These are phyloP conservation scores for Crucibulum laeve DNA, from an alignment of 768 basidiomycete genomes.

Conservation along the genomic window DNA sequence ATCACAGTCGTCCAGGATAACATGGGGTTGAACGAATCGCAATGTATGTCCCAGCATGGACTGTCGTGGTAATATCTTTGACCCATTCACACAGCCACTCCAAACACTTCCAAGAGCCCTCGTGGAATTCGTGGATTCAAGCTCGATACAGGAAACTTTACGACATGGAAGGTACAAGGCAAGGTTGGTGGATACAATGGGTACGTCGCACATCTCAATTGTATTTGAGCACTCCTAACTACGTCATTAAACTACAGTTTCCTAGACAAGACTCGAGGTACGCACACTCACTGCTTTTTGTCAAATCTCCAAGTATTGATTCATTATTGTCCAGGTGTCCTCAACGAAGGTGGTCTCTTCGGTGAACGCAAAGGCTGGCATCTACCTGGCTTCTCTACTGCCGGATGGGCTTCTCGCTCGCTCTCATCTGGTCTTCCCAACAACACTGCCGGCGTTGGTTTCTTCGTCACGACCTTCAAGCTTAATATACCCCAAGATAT, in stretches of 20 bases:
- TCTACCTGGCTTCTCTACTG: slow-evolving; percentile 64
- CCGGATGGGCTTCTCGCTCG: slow-evolving; percentile 53
- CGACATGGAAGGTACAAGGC: slow-evolving; percentile 69
- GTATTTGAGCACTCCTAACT: background rate
- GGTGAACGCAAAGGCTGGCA: slow-evolving; percentile 76
- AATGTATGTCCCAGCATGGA: background rate
- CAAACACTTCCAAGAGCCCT: slow-evolving; percentile 63
- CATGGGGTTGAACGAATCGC: slow-evolving; percentile 65
- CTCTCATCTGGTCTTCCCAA: slow-evolving; percentile 56
- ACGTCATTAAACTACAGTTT: slow-evolving; percentile 38
- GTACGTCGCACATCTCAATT: slow-evolving; percentile 28
- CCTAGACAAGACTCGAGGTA: slow-evolving; percentile 61
- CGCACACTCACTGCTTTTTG: slow-evolving; percentile 1
- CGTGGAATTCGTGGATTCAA: slow-evolving; percentile 76
- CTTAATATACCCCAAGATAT: slow-evolving; percentile 51
- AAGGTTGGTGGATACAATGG: slow-evolving; percentile 67
- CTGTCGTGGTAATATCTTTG: background rate
- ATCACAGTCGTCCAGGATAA: slow-evolving; percentile 82
- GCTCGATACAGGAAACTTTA: slow-evolving; percentile 58
- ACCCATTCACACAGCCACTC: slow-evolving; percentile 21
- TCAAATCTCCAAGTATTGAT: background rate
- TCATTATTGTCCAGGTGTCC: slow-evolving; percentile 32
- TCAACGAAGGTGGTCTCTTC: slow-evolving; percentile 71
- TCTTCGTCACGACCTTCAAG: slow-evolving; percentile 74
- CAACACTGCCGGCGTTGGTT: slow-evolving; percentile 65